phyloP scores from a whole-genome alignment of 1,284 basidiomycete genomes.

The Sphaerobolus stellatus region DNA sequence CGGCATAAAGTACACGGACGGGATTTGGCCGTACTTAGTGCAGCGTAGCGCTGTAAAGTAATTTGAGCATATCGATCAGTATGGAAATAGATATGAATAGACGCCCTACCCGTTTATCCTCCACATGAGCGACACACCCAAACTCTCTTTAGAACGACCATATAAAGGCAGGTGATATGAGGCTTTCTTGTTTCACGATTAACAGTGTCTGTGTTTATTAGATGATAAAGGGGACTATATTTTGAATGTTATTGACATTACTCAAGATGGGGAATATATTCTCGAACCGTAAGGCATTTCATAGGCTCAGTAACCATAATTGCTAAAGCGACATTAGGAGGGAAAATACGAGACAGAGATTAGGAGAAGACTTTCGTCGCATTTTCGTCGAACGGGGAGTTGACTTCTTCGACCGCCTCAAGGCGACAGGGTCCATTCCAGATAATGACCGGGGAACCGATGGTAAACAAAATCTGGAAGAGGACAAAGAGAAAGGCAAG shows the following conservation, averaged over 20 bases:
- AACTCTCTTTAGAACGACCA: slow-evolving; percentile 68
- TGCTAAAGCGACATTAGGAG: slow-evolving; percentile 40
- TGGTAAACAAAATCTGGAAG: slow-evolving; percentile 22
- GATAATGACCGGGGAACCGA: slow-evolving; percentile 16
- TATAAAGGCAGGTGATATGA: slow-evolving; percentile 45
- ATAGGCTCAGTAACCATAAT: too few relatives aligned
- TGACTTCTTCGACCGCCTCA: slow-evolving; percentile 68
- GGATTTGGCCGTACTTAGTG: too few relatives aligned
- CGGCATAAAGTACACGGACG: too few relatives aligned
- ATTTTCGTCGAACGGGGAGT: slow-evolving; percentile 69
- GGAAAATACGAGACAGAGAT: slow-evolving; percentile 50
- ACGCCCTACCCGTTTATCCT: not conserved
- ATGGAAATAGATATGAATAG: too few relatives aligned
- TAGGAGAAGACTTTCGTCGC: slow-evolving; percentile 63
- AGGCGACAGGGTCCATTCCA: slow-evolving; percentile 14
- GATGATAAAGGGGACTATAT: slow-evolving; percentile 65
- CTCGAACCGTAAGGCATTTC: slow-evolving; percentile 60
- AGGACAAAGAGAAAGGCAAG: slow-evolving; percentile 27
- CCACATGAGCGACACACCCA: slow-evolving; percentile 58
- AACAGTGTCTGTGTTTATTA: slow-evolving; percentile 10
- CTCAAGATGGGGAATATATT: slow-evolving; percentile 61
- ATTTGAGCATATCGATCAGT: too few relatives aligned
- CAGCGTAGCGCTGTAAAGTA: too few relatives aligned
- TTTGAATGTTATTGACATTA: slow-evolving; percentile 66
- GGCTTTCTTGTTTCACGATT: not conserved